These are phyloP conservation scores for Trichoderma polysporum DNA, from an alignment of 2,329 filamentous ascomycete genomes.

Conservation along the genomic window DNA sequence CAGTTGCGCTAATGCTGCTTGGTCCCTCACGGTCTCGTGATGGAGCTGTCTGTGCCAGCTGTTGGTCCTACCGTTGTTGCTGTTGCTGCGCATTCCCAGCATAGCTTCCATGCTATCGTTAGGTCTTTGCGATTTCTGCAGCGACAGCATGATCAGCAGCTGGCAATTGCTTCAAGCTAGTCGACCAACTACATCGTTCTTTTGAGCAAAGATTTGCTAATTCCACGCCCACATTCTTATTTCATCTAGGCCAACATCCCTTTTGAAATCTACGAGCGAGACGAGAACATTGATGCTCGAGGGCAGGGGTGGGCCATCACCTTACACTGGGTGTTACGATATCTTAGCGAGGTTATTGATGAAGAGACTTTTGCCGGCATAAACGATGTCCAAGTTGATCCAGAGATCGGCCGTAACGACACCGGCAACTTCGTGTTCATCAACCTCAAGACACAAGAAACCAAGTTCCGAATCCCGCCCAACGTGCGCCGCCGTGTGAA, in stretches of 20 bases:
- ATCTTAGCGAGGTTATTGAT: slow-evolving; percentile 30
- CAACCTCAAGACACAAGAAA: slow-evolving; percentile 39
- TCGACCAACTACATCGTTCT: background rate
- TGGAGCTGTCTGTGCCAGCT: background rate
- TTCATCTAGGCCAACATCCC: slow-evolving; percentile 30
- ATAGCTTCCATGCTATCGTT: background rate
- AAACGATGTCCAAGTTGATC: slow-evolving; percentile 33
- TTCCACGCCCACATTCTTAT: background rate
- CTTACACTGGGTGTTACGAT: slow-evolving; percentile 55
- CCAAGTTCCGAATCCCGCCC: slow-evolving; percentile 41
- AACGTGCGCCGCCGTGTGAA: slow-evolving; percentile 38
- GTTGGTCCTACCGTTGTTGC: background rate
- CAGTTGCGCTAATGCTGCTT: background rate
- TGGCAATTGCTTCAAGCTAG: background rate
- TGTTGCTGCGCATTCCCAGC: background rate
- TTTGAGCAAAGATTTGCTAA: background rate
- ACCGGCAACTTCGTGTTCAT: slow-evolving; percentile 42
- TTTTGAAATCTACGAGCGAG: slow-evolving; percentile 35
- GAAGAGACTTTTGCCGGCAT: slow-evolving; percentile 26
- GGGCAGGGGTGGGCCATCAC: slow-evolving; percentile 59
- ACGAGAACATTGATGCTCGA: slow-evolving; percentile 31
- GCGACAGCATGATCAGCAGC: background rate
- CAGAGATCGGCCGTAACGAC: slow-evolving; percentile 41
- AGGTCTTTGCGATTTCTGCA: background rate
- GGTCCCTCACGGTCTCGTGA: background rate